Evolutionary conservation across 2,329 filamentous ascomycete genomes (phyloP), one percentile per base, ranked within the genome.

Genomic region (Aspergillus quadricinctus): DNA sequence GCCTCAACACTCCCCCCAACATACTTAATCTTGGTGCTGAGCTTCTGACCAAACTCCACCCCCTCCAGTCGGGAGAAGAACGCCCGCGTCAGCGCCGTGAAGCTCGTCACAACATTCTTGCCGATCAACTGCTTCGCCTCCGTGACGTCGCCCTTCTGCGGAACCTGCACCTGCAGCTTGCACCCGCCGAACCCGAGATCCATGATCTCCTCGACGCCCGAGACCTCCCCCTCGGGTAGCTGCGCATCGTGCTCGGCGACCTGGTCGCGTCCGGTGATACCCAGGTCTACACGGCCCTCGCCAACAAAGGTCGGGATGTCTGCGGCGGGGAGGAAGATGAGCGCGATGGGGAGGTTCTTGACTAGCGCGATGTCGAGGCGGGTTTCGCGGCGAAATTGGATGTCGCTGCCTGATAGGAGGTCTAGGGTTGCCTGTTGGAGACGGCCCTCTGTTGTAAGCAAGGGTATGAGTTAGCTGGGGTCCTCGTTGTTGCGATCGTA

Each of bases 231-330:
- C 2, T 64, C 54, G 1, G 69, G 54, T 1, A 78, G 64, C 50
- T 75, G 63, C 48, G 88, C 87, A 76, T 92, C 90, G 77, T 97
- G 90, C 77, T 97, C 93, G 59, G 88, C 87, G 50, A 97, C 91
- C 70, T 96, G 92, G 72, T 99, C 94, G 68, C 86, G 85, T 51
- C 94, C 94, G 0, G 94, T 97, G 71, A 99, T 99, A 61, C 94
- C 94, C 17, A 99, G 81, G 70, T 96, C 92, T 49, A 96, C 91
- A 60, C 88, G 88, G 57, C 94, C 94, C 77, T 97, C 92, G 56
- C 93, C 93, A 49, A 99, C 92, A 71, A 97, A 97, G 41, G 92
- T 96, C 4, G 94, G 94, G 70, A 99, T 99, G 73, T 99, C 94
- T 64, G 92, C 92, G 40, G 93, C 94, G 29, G 94, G 94, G 27